Base-by-base conservation (phyloP, 441 rosid species). In the Jatropha multifida region DNA sequence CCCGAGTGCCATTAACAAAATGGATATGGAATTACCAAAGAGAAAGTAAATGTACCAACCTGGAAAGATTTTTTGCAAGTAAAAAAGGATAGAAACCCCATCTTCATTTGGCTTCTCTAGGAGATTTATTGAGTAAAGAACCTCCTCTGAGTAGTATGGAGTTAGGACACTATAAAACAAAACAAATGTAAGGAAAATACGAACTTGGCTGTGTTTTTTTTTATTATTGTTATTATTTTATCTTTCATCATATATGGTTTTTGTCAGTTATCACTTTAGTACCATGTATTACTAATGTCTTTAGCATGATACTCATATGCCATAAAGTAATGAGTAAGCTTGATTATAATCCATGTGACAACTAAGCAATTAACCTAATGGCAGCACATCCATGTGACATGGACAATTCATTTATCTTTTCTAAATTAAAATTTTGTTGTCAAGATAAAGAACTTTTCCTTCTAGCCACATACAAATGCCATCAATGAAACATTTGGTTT, bases 21-120 rank as follows among this genome's bases (percentile, higher is more conserved):
- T 9, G 54, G 17, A 18, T 13, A 55, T 13, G 66, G 40, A 51
- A 54, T 41, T 44, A 26, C 18, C 26, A 12, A 26, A 27, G 42
- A 6, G 38, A 23, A 49, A 67, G 77, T 68, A 15, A 58, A 65
- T 55, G 9, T 51, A 42, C 11, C 76, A 75, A 92, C 98, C 98
- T 59, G 97, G 97, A 83, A 89, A 94, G 74, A 96, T 91, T 74
- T 83, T 96, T 85, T 90, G 95, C 74, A 96, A 83, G 85, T 96
- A 92, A 75, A 90, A 94, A 75, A 91, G 66, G 74, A 75, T 89
- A 44, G 99, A 77, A 74, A 92, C 90, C 37, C 98, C 99, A 82
- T 96, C 99, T 81, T 96, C 98, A 69, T 94, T 96, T 80, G 85
- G 93, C 85, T 65, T 80, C 71, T 89, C 79, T 67, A 94, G 92